Evolutionary conservation across 139 green algal genomes (phyloP), one percentile per base, ranked within the genome.

Genomic region (Tetratostichococcus sp.): DNA sequence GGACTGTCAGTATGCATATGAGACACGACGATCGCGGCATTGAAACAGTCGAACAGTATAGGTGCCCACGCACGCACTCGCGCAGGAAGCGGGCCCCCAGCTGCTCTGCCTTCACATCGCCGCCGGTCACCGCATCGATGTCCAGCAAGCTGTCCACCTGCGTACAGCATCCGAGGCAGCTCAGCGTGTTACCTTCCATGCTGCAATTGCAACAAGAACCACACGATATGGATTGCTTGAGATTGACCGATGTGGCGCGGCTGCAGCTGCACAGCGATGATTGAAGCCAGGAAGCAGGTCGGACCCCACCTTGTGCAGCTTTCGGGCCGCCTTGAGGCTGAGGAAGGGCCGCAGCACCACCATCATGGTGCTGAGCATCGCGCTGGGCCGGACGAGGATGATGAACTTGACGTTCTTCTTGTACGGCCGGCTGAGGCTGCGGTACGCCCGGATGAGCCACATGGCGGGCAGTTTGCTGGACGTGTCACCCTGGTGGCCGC

Each of bases 361-460:
- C 74, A 94, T 72, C 35, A 90, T 70, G 5, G 87, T 75, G 14
- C 80, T 82, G 23, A 92, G 80, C 65, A 86, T 80, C 25, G 77
- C 71, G 59, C 80, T 89, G 16, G 91, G 91, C 65, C 85, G 72
- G 42, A 95, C 87, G 50, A 95, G 73, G 32, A 95, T 65, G 25
- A 95, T 83, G 77, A 87, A 86, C 76, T 92, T 83, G 32, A 95
- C 90, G 73, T 95, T 89, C 79, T 95, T 95, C 59, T 80, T 81
- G 83, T 91, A 92, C 22, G 88, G 85, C 26, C 85, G 77, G 6
- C 83, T 79, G 59, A 94, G 77, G 57, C 77, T 75, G 30, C 85
- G 79, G 75, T 91, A 95, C 1, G 88, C 87, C 35, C 82, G 77
- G 67, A 95, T 81, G 26, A 90, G 84, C 90, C 90, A 95, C 72